Base-by-base conservation (phyloP, 768 basidiomycete species). In the Boletus rufocinnamomeus region DNA sequence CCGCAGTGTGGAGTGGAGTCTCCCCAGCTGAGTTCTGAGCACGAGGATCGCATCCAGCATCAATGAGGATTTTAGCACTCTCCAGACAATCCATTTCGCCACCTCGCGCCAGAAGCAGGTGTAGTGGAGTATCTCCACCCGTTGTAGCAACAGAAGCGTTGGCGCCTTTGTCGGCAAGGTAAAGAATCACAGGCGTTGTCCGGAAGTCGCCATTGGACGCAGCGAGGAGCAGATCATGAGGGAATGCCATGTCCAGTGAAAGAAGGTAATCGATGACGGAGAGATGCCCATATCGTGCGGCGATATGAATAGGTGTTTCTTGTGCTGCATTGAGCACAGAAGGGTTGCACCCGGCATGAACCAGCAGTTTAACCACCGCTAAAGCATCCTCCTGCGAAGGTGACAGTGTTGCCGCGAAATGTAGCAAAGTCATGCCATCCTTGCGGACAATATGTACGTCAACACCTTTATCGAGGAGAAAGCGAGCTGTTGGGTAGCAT, bases 1-100 rank as follows among this genome's bases (percentile, higher is more conserved):
- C 56, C 17, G 51, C 56, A 28, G 10, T 8, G 3, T 44, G 56
- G 6, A 54, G n/a, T 25, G 59, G 46, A 0, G 60, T 52, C 30
- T 62, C 35, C 2, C 40, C 40, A 0, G 16, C 16, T 1, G 1
- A 0, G 27, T 62, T 62, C 9, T 0, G 21, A 4, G 19, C 16
- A 4, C 17, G 2, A 8, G 27, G 52, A 10, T 40, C 14, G 14
- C 52, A 56, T 30, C 60, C 60, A 13, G 52, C 61, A 6, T 49
- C 35, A 8, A 62, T 1, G 1, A 62, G 54, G 13, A 62, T 23
- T 38, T 41, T 14, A n/a, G 41, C 32, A 34, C 50, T 16, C 4
- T 43, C 51, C 13, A 56, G 14, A 6, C 4, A 2, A 30, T 38
- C 21, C 7, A 11, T 2, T 25, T 53, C 17, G 0, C 16, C n/a